Base-by-base conservation (phyloP, 106 monocot species). In the Apostasia shenzhenica region DNA sequence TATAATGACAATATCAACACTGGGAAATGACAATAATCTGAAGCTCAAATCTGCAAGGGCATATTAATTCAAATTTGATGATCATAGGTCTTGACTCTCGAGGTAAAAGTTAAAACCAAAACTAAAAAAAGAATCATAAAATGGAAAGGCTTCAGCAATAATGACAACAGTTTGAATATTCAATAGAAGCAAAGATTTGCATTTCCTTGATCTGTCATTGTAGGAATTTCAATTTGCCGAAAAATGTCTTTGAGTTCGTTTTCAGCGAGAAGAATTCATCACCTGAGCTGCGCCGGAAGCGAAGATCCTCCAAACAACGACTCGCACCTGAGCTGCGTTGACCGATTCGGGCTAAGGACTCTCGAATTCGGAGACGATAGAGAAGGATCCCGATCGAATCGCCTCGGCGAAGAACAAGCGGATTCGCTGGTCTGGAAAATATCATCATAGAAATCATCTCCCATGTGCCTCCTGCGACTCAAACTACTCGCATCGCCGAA, bases 391-490 rank as follows among this genome's bases (percentile, higher is more conserved):
- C 41, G 39, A 46, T 78, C 86, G 11, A 4, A 26, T 70, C 68
- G 78, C 68, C 73, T 91, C 46, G 81, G 84, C 46, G 84, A 69
- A 5, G 85, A 77, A 44, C 69, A 39, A 6, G 50, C 49, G 0
- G 80, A 82, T 11, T 81, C 84, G 44, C 79, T 74, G 1, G 68
- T 82, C 26, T 49, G 63, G 54, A 92, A 92, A 64, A 88, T 88
- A 69, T 88, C 88, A 57, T 26, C 64, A 53, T 59, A 92, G 73
- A 92, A 88, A 38, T 85, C 81, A 52, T 85, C 76, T 43, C 73
- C 78, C 26, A 81, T 45, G 3, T 81, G 69, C 73, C 68, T 49
- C 48, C 81, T 66, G 68, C 85, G 66, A 14, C 59, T 55, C 4
- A 80, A 73, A 37, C 87, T 81, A 2, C 48, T 59, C 26, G 14